Percentiles rank a stretch among this genome's conserved stretches.
Evolutionary conservation across 2,329 filamentous ascomycete genomes (phyloP).

Genomic region (Stagonosporopsis rhizophila): DNA sequence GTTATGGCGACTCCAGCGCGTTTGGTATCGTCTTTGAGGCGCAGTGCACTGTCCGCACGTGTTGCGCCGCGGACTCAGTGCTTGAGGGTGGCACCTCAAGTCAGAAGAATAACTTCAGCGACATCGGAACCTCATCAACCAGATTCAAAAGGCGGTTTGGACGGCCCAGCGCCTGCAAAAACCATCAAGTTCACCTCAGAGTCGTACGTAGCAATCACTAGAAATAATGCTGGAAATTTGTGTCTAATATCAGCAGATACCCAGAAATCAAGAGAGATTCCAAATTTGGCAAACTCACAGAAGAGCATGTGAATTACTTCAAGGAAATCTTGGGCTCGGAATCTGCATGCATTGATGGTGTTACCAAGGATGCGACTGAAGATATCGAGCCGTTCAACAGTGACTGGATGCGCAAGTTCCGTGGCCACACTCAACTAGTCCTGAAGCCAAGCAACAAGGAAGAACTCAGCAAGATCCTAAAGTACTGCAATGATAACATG

Average conservation of each 20-base stretch:
- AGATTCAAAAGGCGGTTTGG: conserved; percentile 44
- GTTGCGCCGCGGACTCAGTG: conserved; percentile 30
- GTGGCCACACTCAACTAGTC: conserved; percentile 85
- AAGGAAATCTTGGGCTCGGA: conserved; percentile 78
- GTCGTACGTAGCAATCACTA: conserved; percentile 57
- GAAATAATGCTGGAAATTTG: conserved; percentile 8
- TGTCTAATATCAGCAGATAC: conserved; percentile 56
- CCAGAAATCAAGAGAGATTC: conserved; percentile 81
- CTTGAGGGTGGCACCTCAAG: conserved; percentile 39
- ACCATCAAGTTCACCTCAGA: conserved; percentile 81
- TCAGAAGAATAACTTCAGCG: conserved; percentile 50
- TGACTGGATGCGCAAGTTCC: conserved; percentile 99
- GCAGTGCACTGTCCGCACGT: conserved; percentile 38
- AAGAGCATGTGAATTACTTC: conserved; percentile 84
- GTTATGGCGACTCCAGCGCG: conserved; percentile 47
- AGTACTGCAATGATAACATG: conserved; percentile 93
- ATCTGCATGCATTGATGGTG: conserved; percentile 83
- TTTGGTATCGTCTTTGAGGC: conserved; percentile 44
- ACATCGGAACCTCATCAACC: conserved; percentile 52
- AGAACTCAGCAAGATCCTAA: conserved; percentile 87
- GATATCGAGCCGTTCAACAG: conserved; percentile 93
- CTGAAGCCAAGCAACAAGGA: conserved; percentile 84
- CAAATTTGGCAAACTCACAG: conserved; percentile 74
- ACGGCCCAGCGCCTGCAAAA: conserved; percentile 49
- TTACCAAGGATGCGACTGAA: conserved; percentile 74